phyloP scores from a whole-genome alignment of 805 yeast genomes.

The Candida insectalens region DNA sequence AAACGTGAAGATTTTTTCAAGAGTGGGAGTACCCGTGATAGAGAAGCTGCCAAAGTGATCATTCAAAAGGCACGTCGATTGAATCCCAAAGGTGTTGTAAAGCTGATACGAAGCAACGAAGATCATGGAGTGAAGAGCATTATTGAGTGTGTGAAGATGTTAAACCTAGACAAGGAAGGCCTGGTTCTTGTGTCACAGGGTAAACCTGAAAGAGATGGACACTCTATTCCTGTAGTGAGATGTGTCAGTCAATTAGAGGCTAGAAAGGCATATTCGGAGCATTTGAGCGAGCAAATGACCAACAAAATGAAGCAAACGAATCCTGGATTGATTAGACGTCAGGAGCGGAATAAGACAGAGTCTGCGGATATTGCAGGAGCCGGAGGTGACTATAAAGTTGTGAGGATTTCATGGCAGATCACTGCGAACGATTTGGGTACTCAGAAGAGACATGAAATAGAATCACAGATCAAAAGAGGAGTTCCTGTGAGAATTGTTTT shows the following conservation, averaged over 20 bases:
- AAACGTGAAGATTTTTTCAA: conserved; percentile 5
- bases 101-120: conserved; percentile 11
- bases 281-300: conserved; percentile 14
- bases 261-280: conserved; percentile 19
- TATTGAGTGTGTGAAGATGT: conserved; percentile 5
- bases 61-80: conserved; percentile 9
- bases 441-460: conserved; percentile 45
- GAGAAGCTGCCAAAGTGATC: conserved; percentile 17
- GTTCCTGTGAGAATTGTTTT: conserved; percentile 30
- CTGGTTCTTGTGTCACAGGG: conserved; percentile 12
- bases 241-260: conserved; percentile 15
- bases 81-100: conserved; percentile 11
- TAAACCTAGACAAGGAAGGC: conserved; percentile 19
- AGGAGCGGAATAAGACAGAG: conserved; percentile 5
- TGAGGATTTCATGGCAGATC: conserved; percentile 49
- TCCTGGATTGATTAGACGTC: conserved; percentile 9
- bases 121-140: conserved; percentile 9
- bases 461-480: conserved; percentile 33
- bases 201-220: conserved; percentile 3
- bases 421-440: conserved; percentile 39
- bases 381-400: conserved; percentile 28
- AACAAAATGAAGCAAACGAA: conserved; percentile 7
- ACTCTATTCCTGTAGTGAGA: conserved; percentile 14
- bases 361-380: conserved; percentile 2
- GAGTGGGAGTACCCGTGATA: conserved; percentile 20